Conservation (phyloP, 2,329 filamentous ascomycete species). For the Hypoxylon sp. region DNA sequence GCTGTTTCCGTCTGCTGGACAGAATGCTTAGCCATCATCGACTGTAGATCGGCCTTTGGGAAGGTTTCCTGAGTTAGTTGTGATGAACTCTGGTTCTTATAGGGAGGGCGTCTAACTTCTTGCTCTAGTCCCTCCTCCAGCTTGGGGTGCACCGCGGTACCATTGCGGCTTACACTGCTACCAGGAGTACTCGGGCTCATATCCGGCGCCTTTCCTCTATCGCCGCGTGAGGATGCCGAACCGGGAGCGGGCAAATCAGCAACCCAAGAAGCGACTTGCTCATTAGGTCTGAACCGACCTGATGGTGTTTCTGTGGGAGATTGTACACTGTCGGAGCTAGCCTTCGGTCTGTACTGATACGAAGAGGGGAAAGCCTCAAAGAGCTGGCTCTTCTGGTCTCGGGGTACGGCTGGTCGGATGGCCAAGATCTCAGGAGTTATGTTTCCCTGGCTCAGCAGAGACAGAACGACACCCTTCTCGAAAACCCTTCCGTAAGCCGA, state of each 20-base stretch:
- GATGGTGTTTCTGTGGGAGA: background rate
- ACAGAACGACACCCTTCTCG: slow-evolving; percentile 25
- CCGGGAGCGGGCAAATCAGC: slow-evolving; percentile 9
- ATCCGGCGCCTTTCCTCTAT: background rate
- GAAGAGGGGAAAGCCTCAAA: background rate
- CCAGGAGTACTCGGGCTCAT: background rate
- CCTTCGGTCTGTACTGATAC: slow-evolving; percentile 17
- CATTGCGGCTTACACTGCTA: too few relatives aligned
- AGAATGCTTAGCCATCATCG: background rate
- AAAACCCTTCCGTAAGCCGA: slow-evolving; percentile 33
- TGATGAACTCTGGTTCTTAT: background rate
- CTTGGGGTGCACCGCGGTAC: background rate
- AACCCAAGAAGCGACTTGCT: slow-evolving; percentile 14
- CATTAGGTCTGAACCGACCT: background rate
- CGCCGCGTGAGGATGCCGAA: slow-evolving; percentile 2
- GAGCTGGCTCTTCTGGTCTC: background rate
- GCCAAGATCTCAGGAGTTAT: too few relatives aligned
- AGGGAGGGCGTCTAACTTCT: background rate
- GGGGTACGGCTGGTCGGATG: background rate
- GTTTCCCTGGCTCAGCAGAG: slow-evolving; percentile 9
- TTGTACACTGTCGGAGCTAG: background rate
- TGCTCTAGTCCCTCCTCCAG: background rate
- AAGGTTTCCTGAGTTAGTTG: background rate
- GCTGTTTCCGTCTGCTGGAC: background rate
- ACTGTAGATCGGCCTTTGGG: background rate